phyloP scores from a whole-genome alignment of 208 protist genomes.

The Crithidia acanthocephali region DNA sequence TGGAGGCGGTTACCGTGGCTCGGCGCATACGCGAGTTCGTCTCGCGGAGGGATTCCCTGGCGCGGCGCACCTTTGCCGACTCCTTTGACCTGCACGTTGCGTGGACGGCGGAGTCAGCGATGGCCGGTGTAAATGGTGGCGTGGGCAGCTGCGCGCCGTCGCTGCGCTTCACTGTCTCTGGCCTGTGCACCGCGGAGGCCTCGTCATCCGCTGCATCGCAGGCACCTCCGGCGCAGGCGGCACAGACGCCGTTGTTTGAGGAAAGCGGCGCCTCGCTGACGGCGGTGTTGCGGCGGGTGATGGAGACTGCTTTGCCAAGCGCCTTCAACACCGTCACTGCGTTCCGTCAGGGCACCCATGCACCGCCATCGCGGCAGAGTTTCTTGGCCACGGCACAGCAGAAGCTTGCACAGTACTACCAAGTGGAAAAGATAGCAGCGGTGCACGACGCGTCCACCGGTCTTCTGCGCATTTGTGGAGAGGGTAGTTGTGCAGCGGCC shows the following conservation, averaged over 20 bases:
- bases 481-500: not conserved
- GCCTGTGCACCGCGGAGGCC: not conserved
- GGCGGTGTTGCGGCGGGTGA: not conserved
- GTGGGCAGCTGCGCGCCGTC: not conserved
- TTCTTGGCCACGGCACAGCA: not conserved
- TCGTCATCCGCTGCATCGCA: not conserved
- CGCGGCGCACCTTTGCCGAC: not conserved
- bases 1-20: not conserved
- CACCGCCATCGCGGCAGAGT: not conserved
- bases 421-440: not conserved
- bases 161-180: not conserved
- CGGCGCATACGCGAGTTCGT: not conserved
- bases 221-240: not conserved
- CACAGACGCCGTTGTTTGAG: not conserved
- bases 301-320: not conserved
- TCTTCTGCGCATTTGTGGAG: not conserved
- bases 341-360: not conserved
- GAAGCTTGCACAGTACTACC: not conserved
- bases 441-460: not conserved
- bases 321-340: not conserved
- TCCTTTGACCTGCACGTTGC: not conserved
- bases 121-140: not conserved
- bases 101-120: not conserved
- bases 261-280: not conserved
- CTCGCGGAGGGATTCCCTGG: too few species aligned